A percentile compares a stretch with the other conserved stretches of the same genome.
Conservation (phyloP, 2,329 filamentous ascomycete species). For the Plectosphaerella plurivora region DNA sequence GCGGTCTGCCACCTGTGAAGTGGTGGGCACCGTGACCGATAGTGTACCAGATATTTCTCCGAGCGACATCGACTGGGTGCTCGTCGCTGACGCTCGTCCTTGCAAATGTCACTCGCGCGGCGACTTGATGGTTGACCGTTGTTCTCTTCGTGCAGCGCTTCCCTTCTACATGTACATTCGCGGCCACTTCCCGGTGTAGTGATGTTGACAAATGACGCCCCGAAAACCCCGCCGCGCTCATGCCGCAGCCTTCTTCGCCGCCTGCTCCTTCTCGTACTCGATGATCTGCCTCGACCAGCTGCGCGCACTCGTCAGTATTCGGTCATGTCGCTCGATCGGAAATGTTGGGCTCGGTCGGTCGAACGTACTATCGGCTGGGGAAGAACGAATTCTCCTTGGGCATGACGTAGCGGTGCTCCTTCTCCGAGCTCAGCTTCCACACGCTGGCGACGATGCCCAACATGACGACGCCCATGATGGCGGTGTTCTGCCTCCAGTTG, state of each 20-base stretch:
- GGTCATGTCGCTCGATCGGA: too few species aligned
- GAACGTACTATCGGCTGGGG: conserved; percentile 74
- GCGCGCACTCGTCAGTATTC: conserved; percentile 15
- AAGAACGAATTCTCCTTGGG: conserved; percentile 75
- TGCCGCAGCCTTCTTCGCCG: conserved; percentile 23
- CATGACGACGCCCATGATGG: conserved; percentile 65
- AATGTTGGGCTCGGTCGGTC: background rate
- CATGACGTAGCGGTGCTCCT: conserved; percentile 69
- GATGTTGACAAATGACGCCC: too few species aligned
- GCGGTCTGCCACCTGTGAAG: too few species aligned
- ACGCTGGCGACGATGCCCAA: conserved; percentile 62
- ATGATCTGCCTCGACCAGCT: conserved; percentile 43
- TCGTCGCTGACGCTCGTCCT: too few species aligned
- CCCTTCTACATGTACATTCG: conserved; percentile 10
- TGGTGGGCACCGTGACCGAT: too few species aligned
- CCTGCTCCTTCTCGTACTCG: conserved; percentile 39
- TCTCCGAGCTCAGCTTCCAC: conserved; percentile 70
- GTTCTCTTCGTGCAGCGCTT: conserved; percentile 6
- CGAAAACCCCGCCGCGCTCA: conserved; percentile 4
- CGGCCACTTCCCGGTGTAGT: conserved; percentile 5
- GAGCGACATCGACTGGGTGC: too few species aligned
- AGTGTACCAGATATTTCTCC: too few species aligned
- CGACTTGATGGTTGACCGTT: too few species aligned
- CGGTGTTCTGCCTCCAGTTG: conserved; percentile 94
- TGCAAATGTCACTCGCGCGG: too few species aligned